Percentiles rank a stretch among this genome's conserved stretches.
phyloP scores from a whole-genome alignment of 2,329 filamentous ascomycete species.

The Curvularia sp. region DNA sequence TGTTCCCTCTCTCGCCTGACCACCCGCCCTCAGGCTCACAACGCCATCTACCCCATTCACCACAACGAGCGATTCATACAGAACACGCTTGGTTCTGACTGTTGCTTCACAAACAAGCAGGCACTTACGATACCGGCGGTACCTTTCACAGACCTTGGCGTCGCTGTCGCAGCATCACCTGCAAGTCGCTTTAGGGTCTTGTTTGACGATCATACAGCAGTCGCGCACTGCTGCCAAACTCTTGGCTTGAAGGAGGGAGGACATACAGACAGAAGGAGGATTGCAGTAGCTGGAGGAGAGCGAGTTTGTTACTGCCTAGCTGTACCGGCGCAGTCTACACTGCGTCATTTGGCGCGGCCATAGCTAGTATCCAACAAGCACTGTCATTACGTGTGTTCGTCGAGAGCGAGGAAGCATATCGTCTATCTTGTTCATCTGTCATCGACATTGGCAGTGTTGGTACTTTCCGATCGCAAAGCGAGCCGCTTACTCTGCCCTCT shows the following conservation, averaged over 20 bases:
- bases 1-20: conserved; percentile 17
- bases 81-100: neutral
- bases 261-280: conserved; percentile 37
- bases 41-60: conserved; percentile 2
- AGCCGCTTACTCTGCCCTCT: conserved; percentile 30
- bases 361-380: conserved; percentile 60
- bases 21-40: conserved; percentile 11
- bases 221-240: conserved; percentile 28
- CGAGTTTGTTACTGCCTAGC: conserved; percentile 45
- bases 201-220: conserved; percentile 20
- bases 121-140: conserved; percentile 2
- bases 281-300: conserved; percentile 45
- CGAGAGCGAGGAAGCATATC: conserved; percentile 52
- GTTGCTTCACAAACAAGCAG: conserved; percentile 1
- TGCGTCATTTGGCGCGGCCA: conserved; percentile 45
- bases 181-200: conserved; percentile 7
- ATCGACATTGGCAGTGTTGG: conserved; percentile 38
- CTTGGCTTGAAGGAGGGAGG: conserved; percentile 43
- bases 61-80: neutral
- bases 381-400: conserved; percentile 51
- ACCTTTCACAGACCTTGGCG: conserved; percentile 1
- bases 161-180: conserved; percentile 4
- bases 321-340: conserved; percentile 42
- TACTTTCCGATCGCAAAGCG: conserved; percentile 35
- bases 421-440: conserved; percentile 47